Evolutionary conservation across 2,329 filamentous ascomycete species (phyloP).

Genomic region (Aspergillus sergii): DNA sequence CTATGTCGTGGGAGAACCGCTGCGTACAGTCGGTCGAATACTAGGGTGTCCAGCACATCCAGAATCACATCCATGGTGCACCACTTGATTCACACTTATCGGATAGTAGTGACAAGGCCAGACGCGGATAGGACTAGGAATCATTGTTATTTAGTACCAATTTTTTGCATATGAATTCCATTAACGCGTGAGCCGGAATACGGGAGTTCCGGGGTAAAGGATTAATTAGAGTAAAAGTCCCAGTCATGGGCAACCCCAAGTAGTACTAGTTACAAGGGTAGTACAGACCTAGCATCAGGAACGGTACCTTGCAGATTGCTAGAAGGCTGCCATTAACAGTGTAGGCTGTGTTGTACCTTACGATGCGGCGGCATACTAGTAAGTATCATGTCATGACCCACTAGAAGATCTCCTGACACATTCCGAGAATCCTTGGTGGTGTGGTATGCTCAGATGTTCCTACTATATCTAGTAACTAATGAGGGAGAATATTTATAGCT

Average conservation of each 20-base stretch:
- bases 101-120: not conserved
- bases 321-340: not conserved
- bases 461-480: not conserved
- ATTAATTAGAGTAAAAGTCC: not conserved
- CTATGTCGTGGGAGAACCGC: constrained; percentile 13
- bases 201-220: constrained; percentile 2
- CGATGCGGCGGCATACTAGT: not conserved
- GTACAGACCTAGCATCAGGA: not conserved
- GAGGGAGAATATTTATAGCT: not conserved
- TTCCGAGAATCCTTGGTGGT: not conserved
- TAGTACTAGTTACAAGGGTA: not conserved
- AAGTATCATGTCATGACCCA: not conserved
- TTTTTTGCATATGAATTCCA: not conserved
- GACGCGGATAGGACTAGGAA: not conserved
- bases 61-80: constrained; percentile 23
- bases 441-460: not conserved
- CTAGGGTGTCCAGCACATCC: constrained; percentile 23
- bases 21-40: constrained; percentile 25
- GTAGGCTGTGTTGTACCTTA: not conserved
- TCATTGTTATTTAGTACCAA: not conserved
- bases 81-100: not conserved
- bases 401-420: not conserved
- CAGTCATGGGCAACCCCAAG: not conserved
- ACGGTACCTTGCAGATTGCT: not conserved
- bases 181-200: constrained; percentile 12